A percentile compares a stretch with the other conserved stretches of the same genome.
phyloP scores from a whole-genome alignment of 1,139 yeast species.

The Lodderomyces margitis region DNA sequence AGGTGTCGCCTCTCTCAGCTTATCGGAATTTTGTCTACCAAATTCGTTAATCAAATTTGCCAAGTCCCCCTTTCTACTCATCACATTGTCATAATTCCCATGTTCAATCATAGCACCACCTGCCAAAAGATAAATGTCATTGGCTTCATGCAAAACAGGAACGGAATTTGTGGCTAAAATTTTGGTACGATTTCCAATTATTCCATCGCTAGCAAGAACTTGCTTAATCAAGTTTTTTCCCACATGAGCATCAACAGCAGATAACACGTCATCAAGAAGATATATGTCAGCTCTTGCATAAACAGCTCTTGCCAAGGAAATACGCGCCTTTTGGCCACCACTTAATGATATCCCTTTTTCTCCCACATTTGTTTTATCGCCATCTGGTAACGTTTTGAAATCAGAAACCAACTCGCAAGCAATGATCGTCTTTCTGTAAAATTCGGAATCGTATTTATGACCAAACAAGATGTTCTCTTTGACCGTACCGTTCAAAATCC shows the following conservation, averaged over 20 bases:
- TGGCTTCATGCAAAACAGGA: conserved; percentile 28
- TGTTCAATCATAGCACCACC: conserved; percentile 27
- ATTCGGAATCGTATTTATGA: conserved; percentile 23
- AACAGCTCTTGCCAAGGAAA: conserved; percentile 39
- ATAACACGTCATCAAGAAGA: conserved; percentile 33
- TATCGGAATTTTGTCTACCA: conserved; percentile 19
- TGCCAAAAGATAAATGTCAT: conserved; percentile 26
- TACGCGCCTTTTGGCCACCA: conserved; percentile 43
- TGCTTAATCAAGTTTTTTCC: conserved; percentile 31
- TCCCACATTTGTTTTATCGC: conserved; percentile 39
- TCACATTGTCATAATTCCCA: conserved; percentile 30
- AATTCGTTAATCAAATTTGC: conserved; percentile 25
- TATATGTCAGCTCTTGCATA: conserved; percentile 38
- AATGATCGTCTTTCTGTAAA: conserved; percentile 29
- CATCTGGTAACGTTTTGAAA: conserved; percentile 32
- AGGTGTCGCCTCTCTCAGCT: conserved; percentile 9
- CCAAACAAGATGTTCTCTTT: conserved; percentile 41
- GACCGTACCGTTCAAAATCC: conserved; percentile 39
- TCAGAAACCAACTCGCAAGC: conserved; percentile 37
- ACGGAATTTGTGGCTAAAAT: conserved; percentile 35
- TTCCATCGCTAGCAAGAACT: conserved; percentile 25
- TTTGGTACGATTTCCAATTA: conserved; percentile 29
- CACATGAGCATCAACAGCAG: conserved; percentile 38
- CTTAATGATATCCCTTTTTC: conserved; percentile 41
- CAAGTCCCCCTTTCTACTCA: conserved; percentile 31